Evolutionary conservation across 306 rosid genomes (phyloP).

Genomic region (Lathyrus aphaca): DNA sequence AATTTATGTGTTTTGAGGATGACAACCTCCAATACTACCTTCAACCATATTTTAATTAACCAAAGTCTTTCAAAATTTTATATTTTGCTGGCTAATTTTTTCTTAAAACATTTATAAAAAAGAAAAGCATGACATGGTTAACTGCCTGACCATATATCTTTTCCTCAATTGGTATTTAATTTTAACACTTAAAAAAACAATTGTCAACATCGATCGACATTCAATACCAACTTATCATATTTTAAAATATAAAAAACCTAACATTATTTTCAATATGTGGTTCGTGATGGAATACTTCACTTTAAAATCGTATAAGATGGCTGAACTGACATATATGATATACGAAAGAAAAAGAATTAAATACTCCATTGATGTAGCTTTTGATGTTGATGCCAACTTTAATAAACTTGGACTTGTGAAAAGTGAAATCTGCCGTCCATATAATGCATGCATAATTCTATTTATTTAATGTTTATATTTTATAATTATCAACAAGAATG

Average conservation of each 20-base stretch:
- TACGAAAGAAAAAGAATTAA: conserved; percentile 15
- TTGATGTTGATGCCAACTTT: conserved; percentile 25
- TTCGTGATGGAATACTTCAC: conserved; percentile 13
- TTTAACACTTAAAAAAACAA: background rate
- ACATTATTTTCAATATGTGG: conserved; percentile 6
- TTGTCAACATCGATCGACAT: conserved; percentile 9
- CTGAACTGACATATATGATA: conserved; percentile 8
- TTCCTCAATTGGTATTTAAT: background rate
- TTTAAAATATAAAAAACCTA: background rate
- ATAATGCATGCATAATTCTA: background rate
- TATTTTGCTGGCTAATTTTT: too few relatives aligned
- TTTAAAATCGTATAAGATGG: background rate
- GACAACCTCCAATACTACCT: too few relatives aligned
- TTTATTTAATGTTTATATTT: background rate
- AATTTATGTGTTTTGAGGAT: too few relatives aligned
- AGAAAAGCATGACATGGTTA: too few relatives aligned
- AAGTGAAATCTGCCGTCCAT: conserved; percentile 18
- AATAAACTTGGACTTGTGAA: conserved; percentile 1
- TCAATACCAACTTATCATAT: conserved; percentile 1
- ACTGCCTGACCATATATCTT: background rate
- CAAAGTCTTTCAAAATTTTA: too few relatives aligned
- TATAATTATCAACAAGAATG: conserved; percentile 5
- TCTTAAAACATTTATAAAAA: too few relatives aligned
- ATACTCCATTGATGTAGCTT: background rate
- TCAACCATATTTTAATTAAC: too few relatives aligned